Evolutionary conservation across 345 rosid genomes (phyloP), one percentile per base, ranked within the genome.

Genomic region (Draba incana): DNA sequence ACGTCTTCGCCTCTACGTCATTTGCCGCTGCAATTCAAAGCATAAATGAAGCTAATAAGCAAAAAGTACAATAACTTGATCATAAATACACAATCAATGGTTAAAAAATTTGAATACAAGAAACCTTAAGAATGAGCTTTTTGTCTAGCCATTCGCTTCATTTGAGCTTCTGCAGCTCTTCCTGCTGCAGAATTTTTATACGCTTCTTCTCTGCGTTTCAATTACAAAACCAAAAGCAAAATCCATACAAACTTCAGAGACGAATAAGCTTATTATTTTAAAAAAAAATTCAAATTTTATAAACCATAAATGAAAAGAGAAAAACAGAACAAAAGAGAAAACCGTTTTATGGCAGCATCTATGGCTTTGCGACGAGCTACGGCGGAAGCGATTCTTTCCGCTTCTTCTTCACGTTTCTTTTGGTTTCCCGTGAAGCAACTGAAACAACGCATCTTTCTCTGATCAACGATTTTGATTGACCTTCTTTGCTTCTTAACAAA

Each of bases 301-400:
- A 15, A 14, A 10, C 37, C 20, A 20, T 43, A 28, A 52, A 51
- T 58, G 20, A 10, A 42, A 25, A 55, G 1, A 10, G 15, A 71
- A 56, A 33, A 56, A 46, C 13, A 6, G 37, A 33, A 8, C 16
- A 28, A 11, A 47, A 24, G 52, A 62, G 33, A 25, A 31, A 14
- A 85, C 98, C 99, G 74, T 81, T 79, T 86, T 84, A 83, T 84
- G 38, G 99, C 99, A 69, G 99, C 98, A 62, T 94, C 99, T 66
- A 93, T 96, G 47, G 98, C 97, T 80, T 31, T 94, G 48, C 89
- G 89, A 13, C 99, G 96, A 69, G 93, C 97, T 79, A 88, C 99
- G 4, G 81, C 90, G 15, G 92, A 83, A 56, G 90, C 97, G 66
- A 72, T 50, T 75, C 81, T 71, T 35, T 33, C 37, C 6, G 86